Percentiles rank a stretch among this genome's conserved stretches.
Evolutionary conservation across 768 basidiomycete genomes (phyloP).

Genomic region (Austroboletus festivus): DNA sequence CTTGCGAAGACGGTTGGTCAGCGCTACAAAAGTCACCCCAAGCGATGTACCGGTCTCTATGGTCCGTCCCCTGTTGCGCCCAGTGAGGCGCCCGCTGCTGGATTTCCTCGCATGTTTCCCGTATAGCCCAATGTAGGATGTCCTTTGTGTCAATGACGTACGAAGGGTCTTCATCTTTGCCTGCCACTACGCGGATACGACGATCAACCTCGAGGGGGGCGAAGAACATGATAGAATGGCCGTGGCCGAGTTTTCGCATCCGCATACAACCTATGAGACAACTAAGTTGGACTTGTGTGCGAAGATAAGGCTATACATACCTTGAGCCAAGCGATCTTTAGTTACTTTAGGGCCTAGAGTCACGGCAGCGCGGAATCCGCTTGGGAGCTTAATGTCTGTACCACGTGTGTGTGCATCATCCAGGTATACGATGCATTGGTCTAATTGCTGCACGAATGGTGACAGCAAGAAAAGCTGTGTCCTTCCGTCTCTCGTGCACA

Average conservation of each 20-base stretch:
- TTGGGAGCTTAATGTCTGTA: slow-evolving; percentile 18
- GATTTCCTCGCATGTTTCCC: too few species aligned
- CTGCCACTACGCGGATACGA: slow-evolving; percentile 32
- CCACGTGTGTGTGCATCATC: slow-evolving; percentile 19
- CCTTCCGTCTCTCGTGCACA: too few species aligned
- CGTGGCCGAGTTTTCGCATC: slow-evolving; percentile 48
- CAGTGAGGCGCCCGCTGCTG: too few species aligned
- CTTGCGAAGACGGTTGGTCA: not conserved
- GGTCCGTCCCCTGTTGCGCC: too few species aligned
- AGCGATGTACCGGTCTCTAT: not conserved
- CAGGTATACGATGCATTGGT: slow-evolving; percentile 8
- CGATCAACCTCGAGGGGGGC: slow-evolving; percentile 45
- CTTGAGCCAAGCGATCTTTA: not conserved
- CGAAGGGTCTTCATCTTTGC: slow-evolving; percentile 2
- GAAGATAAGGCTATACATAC: too few species aligned
- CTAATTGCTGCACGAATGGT: too few species aligned
- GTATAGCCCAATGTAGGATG: too few species aligned
- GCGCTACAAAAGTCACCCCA: not conserved
- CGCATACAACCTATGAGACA: slow-evolving; percentile 48
- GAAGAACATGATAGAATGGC: slow-evolving; percentile 48
- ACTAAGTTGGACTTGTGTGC: not conserved
- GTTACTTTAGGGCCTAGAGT: slow-evolving; percentile 17
- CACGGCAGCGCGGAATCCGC: slow-evolving; percentile 13
- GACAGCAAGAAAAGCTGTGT: too few species aligned
- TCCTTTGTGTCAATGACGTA: too few species aligned